Evolutionary conservation across 2,329 filamentous ascomycete species (phyloP).

Genomic region (Botrytis tulipae): DNA sequence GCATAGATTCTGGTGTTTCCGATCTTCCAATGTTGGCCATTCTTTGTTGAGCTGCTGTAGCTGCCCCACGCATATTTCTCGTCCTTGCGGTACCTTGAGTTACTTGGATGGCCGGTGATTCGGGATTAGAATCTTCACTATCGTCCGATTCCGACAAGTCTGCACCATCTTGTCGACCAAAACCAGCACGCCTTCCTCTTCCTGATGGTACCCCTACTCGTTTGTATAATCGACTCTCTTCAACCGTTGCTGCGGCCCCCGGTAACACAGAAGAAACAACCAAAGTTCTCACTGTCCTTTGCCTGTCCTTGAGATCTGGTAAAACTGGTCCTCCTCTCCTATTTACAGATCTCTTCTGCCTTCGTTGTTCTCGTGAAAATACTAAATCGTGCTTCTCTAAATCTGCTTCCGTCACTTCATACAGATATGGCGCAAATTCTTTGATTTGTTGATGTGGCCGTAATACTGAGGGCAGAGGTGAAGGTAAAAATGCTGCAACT

Average conservation of each 20-base stretch:
- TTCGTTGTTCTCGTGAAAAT: constrained; percentile 87
- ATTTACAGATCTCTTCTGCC: constrained; percentile 94
- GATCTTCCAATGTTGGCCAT: constrained; percentile 82
- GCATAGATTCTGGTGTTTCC: constrained; percentile 79
- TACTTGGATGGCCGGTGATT: constrained; percentile 78
- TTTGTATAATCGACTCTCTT: constrained; percentile 87
- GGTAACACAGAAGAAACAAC: constrained; percentile 91
- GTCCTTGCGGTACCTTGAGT: constrained; percentile 76
- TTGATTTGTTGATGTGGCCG: constrained; percentile 89
- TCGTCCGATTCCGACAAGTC: constrained; percentile 83
- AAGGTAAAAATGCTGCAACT: constrained; percentile 78
- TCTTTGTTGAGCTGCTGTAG: constrained; percentile 79
- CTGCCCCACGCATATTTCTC: constrained; percentile 84
- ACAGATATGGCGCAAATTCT: constrained; percentile 89
- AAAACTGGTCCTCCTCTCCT: constrained; percentile 86
- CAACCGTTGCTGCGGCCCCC: constrained; percentile 74
- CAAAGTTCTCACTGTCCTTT: constrained; percentile 87
- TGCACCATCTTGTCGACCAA: constrained; percentile 48
- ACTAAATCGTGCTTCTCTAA: constrained; percentile 88
- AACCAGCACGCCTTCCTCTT: constrained; percentile 52
- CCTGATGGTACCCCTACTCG: constrained; percentile 59
- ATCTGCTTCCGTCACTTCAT: constrained; percentile 88
- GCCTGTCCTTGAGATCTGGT: constrained; percentile 93
- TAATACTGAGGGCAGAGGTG: constrained; percentile 79
- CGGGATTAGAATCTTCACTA: constrained; percentile 81